A percentile compares a stretch with the other conserved stretches of the same genome.
phyloP scores from a whole-genome alignment of 2,329 filamentous ascomycete genomes.

The Aspergillus sp. region DNA sequence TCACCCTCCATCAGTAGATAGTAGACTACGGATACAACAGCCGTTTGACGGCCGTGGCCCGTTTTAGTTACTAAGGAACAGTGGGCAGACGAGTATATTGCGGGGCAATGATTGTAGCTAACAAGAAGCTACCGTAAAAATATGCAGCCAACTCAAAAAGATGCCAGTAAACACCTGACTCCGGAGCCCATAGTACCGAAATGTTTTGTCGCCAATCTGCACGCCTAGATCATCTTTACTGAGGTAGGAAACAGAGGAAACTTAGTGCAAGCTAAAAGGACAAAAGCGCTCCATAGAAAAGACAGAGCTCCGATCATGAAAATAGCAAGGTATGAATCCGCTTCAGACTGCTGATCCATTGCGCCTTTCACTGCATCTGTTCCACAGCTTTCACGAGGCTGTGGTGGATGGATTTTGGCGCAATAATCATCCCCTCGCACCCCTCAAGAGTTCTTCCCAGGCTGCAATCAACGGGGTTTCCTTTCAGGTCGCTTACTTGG shows the following conservation, averaged over 20 bases:
- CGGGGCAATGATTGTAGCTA: background rate
- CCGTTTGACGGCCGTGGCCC: background rate
- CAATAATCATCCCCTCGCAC: slow-evolving; percentile 45
- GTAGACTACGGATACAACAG: background rate
- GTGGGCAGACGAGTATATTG: background rate
- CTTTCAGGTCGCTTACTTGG: slow-evolving; percentile 52
- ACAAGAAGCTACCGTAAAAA: too few species aligned
- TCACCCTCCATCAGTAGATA: background rate
- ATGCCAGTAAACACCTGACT: background rate
- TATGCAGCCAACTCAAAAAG: too few species aligned
- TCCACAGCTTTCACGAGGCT: slow-evolving; percentile 33
- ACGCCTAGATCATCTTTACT: background rate
- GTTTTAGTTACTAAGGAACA: background rate
- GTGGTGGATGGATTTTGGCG: slow-evolving; percentile 37
- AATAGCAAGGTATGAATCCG: background rate
- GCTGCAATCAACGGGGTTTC: slow-evolving; percentile 50
- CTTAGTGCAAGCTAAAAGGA: background rate
- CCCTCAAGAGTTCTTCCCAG: slow-evolving; percentile 39
- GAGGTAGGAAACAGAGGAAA: background rate
- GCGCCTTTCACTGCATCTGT: slow-evolving; percentile 16
- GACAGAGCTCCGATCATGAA: too few species aligned
- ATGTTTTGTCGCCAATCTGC: background rate
- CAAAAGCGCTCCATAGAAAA: background rate
- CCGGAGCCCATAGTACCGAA: background rate
- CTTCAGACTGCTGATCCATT: background rate